Evolutionary conservation across 2,329 filamentous ascomycete species (phyloP), one percentile per base, ranked within the genome.

Genomic region (Fusarium verticillioides): DNA sequence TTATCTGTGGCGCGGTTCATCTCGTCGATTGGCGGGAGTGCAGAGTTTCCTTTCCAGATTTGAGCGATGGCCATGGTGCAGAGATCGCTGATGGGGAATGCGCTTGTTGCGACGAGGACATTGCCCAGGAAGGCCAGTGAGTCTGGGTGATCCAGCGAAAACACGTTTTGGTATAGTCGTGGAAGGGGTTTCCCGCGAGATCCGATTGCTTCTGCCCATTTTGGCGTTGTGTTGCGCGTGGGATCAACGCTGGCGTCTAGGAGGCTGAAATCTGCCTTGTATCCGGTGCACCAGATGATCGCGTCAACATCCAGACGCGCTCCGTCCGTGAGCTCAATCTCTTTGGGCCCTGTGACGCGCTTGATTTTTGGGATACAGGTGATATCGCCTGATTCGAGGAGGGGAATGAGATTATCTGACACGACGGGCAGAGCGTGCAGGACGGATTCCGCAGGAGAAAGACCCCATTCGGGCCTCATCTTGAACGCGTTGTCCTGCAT

Each of bases 101-200:
- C 80, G 54, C 79, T 78, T 49, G 82, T 76, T 66, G 79, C 77
- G 40, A 82, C 80, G 11, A 80, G 79, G 12, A 79, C 75, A 59
- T 81, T 81, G 65, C 83, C 82, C 62, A 85, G 75, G 57, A 86
- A 82, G 0, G 84, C 86, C 9, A 87, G 79, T 13, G 83, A 84
- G 15, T 84, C 79, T 7, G 85, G 83, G 30, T 84, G 76, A 30
- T 81, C 75, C 0, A 84, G 79, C 3, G 85, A 84, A 68, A 87
- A 85, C 9, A 86, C 72, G 71, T 86, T 85, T 43, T 82, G 81
- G 60, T 84, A 87, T 4, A 87, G 77, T 2, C 81, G 73, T 7
- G 82, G 78, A 1, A 84, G 79, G 0, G 79, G 70, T 9, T 75
- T 78, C 16, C 70, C 80, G 73, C 73, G 74, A 26, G 65, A 80